These are phyloP conservation scores for Curvularia sp. DNA, from an alignment of 2,329 filamentous ascomycete species.

Conservation along the genomic window DNA sequence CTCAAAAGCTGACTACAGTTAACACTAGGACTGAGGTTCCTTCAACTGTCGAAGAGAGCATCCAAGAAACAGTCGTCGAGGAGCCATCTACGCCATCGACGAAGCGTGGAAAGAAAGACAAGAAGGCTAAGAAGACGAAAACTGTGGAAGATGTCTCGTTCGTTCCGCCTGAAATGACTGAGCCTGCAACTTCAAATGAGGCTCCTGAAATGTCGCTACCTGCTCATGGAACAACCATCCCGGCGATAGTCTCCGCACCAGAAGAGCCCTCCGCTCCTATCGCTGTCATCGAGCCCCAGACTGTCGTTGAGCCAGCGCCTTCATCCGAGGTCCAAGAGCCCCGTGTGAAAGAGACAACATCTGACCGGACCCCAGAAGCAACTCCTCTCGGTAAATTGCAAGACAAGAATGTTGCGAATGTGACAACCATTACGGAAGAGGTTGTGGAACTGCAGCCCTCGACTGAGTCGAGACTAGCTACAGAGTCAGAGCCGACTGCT, in stretches of 20 bases:
- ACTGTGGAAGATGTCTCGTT: slow-evolving; percentile 3
- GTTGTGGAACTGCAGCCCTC: background rate
- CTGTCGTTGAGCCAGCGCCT: background rate
- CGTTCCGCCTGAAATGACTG: background rate
- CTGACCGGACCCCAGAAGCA: background rate
- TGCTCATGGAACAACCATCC: background rate
- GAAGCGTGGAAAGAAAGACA: slow-evolving; percentile 37
- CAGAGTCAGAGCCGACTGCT: slow-evolving; percentile 7
- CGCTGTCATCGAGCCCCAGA: slow-evolving; percentile 4
- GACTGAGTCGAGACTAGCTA: background rate
- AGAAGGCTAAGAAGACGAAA: slow-evolving; percentile 33
- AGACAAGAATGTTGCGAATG: background rate
- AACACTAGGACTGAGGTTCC: background rate
- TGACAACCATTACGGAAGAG: background rate
- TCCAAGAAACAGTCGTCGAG: slow-evolving; percentile 11
- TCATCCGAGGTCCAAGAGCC: background rate
- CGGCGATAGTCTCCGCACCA: background rate
- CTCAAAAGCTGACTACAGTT: background rate
- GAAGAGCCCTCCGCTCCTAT: slow-evolving; percentile 3
- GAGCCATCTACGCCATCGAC: slow-evolving; percentile 20
- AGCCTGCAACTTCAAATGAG: background rate
- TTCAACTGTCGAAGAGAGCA: background rate
- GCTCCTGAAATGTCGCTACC: background rate
- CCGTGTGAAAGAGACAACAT: background rate
- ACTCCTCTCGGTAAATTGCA: background rate